Conservation (phyloP, 2,329 filamentous ascomycete species). For the Verticillium longisporum region DNA sequence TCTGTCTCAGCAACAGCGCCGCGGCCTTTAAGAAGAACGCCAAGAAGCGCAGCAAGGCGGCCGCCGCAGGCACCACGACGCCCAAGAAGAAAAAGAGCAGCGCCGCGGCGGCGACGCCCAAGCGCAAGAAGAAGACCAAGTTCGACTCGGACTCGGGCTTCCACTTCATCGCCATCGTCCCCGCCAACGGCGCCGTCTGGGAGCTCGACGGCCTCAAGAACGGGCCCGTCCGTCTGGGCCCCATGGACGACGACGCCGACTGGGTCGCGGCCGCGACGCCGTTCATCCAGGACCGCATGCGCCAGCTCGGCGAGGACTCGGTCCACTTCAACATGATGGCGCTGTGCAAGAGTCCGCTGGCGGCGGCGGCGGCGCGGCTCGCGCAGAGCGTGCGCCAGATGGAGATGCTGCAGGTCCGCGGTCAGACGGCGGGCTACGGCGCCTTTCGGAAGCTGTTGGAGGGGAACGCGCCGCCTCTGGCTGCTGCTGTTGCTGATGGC, state of each 20-base stretch:
- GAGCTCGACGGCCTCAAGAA: slow-evolving; percentile 79
- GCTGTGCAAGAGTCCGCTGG: slow-evolving; percentile 60
- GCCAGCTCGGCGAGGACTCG: slow-evolving; percentile 54
- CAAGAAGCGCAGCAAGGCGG: slow-evolving; percentile 15
- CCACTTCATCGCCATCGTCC: slow-evolving; percentile 88
- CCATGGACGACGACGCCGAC: slow-evolving; percentile 21
- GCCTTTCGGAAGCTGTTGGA: slow-evolving; percentile 3
- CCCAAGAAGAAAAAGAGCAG: slow-evolving; percentile 6
- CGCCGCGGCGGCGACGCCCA: slow-evolving; percentile 12
- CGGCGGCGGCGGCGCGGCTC: slow-evolving; percentile 39
- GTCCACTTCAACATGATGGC: slow-evolving; percentile 75
- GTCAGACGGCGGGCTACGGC: slow-evolving; percentile 17
- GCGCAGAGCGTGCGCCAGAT: slow-evolving; percentile 33
- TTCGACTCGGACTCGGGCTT: slow-evolving; percentile 57
- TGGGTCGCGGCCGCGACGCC: slow-evolving; percentile 63
- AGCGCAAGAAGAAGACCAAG: slow-evolving; percentile 34
- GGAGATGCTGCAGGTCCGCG: slow-evolving; percentile 26
- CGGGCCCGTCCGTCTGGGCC: slow-evolving; percentile 59
- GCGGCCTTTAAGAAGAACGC: slow-evolving; percentile 26
- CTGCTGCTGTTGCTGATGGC: slow-evolving; percentile 12
- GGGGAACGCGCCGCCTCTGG: slow-evolving; percentile 4
- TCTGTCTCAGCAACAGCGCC: slow-evolving; percentile 54
- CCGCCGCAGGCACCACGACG: slow-evolving; percentile 20
- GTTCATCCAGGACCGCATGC: slow-evolving; percentile 62
- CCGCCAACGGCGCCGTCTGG: slow-evolving; percentile 69